Evolutionary conservation across 2,329 filamentous ascomycete genomes (phyloP).

Genomic region (Chlorencoelia australis): DNA sequence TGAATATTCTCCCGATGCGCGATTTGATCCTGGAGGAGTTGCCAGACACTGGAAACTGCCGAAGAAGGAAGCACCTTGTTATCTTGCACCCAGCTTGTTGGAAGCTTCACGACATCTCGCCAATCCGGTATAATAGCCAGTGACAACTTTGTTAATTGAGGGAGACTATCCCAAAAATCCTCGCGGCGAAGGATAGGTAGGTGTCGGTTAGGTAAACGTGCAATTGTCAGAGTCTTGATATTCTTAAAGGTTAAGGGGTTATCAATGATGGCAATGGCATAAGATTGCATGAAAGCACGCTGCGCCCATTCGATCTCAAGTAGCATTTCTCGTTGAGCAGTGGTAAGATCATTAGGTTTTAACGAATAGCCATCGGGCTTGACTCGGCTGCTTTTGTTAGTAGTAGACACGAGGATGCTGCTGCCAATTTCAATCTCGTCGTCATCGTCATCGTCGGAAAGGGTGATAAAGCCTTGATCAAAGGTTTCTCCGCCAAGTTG

Average conservation of each 20-base stretch:
- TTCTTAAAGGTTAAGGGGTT: conserved; percentile 42
- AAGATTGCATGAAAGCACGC: conserved; percentile 57
- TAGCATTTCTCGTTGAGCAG: conserved; percentile 58
- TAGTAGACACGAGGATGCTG: background rate
- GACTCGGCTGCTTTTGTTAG: background rate
- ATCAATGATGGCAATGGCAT: conserved; percentile 53
- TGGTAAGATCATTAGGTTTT: conserved; percentile 45
- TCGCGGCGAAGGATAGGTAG: conserved; percentile 43
- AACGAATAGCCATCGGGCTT: conserved; percentile 14
- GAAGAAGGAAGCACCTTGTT: conserved; percentile 38
- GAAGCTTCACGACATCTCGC: conserved; percentile 45
- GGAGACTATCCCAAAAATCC: conserved; percentile 53
- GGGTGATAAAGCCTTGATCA: background rate
- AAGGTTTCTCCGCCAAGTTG: no score
- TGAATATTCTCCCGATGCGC: conserved; percentile 40
- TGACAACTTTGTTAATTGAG: conserved; percentile 42
- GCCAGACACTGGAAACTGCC: conserved; percentile 41
- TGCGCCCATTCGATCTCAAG: conserved; percentile 61
- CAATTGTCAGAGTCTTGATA: conserved; percentile 51
- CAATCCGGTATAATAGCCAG: conserved; percentile 57
- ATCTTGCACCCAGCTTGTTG: conserved; percentile 40
- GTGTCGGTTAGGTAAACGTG: conserved; percentile 53
- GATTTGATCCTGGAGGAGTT: conserved; percentile 42
- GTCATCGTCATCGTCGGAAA: conserved; percentile 7
- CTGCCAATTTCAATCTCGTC: background rate